Conservation (phyloP, 2,329 filamentous ascomycete species). For the Drechslerella stenobrocha region DNA sequence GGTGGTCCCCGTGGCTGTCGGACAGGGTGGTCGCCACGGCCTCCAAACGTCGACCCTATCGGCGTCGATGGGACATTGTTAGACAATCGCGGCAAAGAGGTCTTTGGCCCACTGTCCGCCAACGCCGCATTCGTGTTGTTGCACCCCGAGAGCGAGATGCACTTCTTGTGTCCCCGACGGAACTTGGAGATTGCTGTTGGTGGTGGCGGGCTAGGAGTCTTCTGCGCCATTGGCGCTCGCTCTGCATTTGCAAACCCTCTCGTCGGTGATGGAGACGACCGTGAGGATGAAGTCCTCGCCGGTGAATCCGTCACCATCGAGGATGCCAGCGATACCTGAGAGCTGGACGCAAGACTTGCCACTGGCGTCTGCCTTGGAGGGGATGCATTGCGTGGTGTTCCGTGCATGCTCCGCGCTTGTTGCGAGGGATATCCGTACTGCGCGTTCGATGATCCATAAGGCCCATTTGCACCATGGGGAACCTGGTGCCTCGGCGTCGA, state of each 20-base stretch:
- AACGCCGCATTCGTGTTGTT: slow-evolving; percentile 63
- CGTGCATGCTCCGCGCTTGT: slow-evolving; percentile 11
- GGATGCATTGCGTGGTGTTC: neutral
- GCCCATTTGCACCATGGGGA: slow-evolving; percentile 2
- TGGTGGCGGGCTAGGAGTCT: slow-evolving; percentile 37
- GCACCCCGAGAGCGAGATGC: slow-evolving; percentile 69
- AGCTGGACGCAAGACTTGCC: slow-evolving; percentile 2
- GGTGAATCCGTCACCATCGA: slow-evolving; percentile 6
- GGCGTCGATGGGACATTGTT: slow-evolving; percentile 80
- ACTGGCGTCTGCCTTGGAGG: slow-evolving; percentile 1
- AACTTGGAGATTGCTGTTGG: slow-evolving; percentile 24
- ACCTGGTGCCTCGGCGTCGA: neutral
- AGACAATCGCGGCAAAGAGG: slow-evolving; percentile 74
- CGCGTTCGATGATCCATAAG: neutral
- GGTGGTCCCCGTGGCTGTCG: slow-evolving; percentile 93
- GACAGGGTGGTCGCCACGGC: slow-evolving; percentile 89
- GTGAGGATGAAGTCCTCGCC: slow-evolving; percentile 8
- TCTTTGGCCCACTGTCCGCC: slow-evolving; percentile 61
- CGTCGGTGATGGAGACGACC: slow-evolving; percentile 34
- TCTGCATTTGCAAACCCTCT: slow-evolving; percentile 9
- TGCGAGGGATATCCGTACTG: slow-evolving; percentile 17
- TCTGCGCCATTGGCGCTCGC: slow-evolving; percentile 6
- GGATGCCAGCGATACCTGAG: slow-evolving; percentile 14
- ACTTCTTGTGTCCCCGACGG: slow-evolving; percentile 77
- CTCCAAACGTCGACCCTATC: slow-evolving; percentile 81